Conservation (phyloP, 169 alveolate genomes). For the Perkinsus olseni region DNA sequence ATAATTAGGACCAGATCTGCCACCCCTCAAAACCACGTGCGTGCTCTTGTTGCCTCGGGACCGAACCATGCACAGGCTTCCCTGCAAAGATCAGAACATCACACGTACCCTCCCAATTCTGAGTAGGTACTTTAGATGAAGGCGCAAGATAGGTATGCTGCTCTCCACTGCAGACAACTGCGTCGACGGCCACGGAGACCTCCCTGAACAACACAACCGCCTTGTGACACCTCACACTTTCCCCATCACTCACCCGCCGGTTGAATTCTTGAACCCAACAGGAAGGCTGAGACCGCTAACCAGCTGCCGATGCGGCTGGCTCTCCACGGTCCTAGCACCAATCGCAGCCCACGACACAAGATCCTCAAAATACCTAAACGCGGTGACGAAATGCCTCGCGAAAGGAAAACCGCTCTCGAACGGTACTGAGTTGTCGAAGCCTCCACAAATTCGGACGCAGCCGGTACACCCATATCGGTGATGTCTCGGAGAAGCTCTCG, state of each 20-base stretch:
- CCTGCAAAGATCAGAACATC: not conserved
- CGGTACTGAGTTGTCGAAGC: not conserved
- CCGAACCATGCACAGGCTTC: not conserved
- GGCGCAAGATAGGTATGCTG: not conserved
- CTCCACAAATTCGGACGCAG: slow-evolving; percentile 11
- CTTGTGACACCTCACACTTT: too few relatives aligned
- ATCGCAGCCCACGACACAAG: slow-evolving; percentile 14
- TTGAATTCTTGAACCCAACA: slow-evolving; percentile 13
- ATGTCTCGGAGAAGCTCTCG: slow-evolving; percentile 4
- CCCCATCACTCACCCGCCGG: not conserved
- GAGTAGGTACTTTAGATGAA: not conserved
- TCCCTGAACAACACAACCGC: not conserved
- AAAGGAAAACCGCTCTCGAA: not conserved
- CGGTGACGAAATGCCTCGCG: not conserved
- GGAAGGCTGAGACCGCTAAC: not conserved
- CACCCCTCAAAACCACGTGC: slow-evolving; percentile 10
- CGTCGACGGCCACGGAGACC: slow-evolving; percentile 4
- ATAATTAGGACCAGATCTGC: not conserved
- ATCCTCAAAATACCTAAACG: not conserved
- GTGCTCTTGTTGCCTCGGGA: not conserved
- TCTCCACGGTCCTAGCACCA: slow-evolving; percentile 10
- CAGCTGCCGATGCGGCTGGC: slow-evolving; percentile 8
- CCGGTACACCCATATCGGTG: not conserved
- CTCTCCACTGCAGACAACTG: not conserved
- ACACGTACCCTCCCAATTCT: not conserved